Evolutionary conservation across 441 rosid species (phyloP).

Genomic region (Brassica hybrid): DNA sequence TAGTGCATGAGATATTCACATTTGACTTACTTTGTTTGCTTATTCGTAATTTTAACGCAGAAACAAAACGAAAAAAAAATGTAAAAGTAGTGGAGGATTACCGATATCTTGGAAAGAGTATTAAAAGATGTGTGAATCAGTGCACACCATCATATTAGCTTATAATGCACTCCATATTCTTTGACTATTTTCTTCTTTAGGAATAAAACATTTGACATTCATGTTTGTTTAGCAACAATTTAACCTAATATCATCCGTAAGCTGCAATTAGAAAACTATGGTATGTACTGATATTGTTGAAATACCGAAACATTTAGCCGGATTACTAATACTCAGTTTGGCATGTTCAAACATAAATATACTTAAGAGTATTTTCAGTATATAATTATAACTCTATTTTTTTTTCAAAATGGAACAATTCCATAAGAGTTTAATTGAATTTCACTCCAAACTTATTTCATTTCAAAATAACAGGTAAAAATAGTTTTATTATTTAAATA

Average conservation of each 20-base stretch:
- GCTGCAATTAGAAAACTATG: background rate
- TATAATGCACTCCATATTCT: conserved; percentile 23
- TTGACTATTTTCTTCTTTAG: conserved; percentile 1
- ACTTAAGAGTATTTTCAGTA: background rate
- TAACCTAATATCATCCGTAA: background rate
- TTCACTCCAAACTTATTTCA: background rate
- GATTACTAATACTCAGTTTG: background rate
- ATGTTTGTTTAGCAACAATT: background rate
- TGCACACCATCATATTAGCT: conserved; percentile 28
- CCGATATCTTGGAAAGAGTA: conserved; percentile 1
- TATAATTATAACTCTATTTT: background rate
- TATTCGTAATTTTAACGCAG: background rate
- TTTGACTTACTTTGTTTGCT: conserved; percentile 25
- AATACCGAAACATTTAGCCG: background rate
- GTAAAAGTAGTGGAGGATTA: conserved; percentile 20
- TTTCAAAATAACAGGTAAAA: background rate
- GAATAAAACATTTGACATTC: background rate
- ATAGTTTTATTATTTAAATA: background rate
- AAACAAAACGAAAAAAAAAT: background rate
- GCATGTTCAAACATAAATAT: background rate
- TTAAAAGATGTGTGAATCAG: conserved; percentile 34
- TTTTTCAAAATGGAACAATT: background rate
- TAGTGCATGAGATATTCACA: conserved; percentile 25
- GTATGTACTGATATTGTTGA: background rate
- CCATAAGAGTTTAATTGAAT: background rate